A percentile compares a stretch with the other conserved stretches of the same genome.
Evolutionary conservation across 139 green algal species (phyloP).

Genomic region (Pseudopediastrum boryanum): DNA sequence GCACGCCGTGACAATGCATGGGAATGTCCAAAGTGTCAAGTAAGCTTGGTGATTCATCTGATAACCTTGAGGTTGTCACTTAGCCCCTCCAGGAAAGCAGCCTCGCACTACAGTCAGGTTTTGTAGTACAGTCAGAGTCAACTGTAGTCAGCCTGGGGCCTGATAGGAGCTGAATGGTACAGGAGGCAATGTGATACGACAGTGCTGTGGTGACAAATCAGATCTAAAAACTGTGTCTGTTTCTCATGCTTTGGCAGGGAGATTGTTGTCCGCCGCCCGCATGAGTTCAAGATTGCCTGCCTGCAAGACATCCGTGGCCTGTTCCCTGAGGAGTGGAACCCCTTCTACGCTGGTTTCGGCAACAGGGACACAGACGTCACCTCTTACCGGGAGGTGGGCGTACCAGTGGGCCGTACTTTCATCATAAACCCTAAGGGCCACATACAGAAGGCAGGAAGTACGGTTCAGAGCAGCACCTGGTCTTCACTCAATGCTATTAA

Average conservation of each 20-base stretch:
- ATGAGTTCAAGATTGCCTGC: slow-evolving; percentile 96
- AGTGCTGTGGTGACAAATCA: too few relatives aligned
- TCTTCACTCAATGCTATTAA: slow-evolving; percentile 68
- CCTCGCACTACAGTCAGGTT: too few relatives aligned
- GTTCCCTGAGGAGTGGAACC: slow-evolving; percentile 87
- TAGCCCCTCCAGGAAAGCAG: too few relatives aligned
- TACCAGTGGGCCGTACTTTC: slow-evolving; percentile 83
- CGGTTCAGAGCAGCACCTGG: slow-evolving; percentile 52
- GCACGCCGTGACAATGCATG: too few relatives aligned
- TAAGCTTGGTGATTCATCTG: too few relatives aligned
- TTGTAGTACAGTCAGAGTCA: too few relatives aligned
- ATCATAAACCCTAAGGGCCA: slow-evolving; percentile 91
- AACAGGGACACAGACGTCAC: slow-evolving; percentile 95
- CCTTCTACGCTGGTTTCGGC: slow-evolving; percentile 94
- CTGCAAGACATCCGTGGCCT: slow-evolving; percentile 85
- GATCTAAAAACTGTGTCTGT: too few relatives aligned
- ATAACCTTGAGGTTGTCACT: too few relatives aligned
- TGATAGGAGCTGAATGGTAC: too few relatives aligned
- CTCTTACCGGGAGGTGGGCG: slow-evolving; percentile 85
- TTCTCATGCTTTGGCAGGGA: slow-evolving; percentile 54
- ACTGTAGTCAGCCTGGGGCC: too few relatives aligned
- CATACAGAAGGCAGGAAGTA: slow-evolving; percentile 44
- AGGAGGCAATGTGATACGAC: too few relatives aligned
- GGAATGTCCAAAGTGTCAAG: too few relatives aligned
- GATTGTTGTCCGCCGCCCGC: slow-evolving; percentile 85